Evolutionary conservation across 2,329 filamentous ascomycete genomes (phyloP), one percentile per base, ranked within the genome.

Genomic region (Paracorniculantispora psalliotae): DNA sequence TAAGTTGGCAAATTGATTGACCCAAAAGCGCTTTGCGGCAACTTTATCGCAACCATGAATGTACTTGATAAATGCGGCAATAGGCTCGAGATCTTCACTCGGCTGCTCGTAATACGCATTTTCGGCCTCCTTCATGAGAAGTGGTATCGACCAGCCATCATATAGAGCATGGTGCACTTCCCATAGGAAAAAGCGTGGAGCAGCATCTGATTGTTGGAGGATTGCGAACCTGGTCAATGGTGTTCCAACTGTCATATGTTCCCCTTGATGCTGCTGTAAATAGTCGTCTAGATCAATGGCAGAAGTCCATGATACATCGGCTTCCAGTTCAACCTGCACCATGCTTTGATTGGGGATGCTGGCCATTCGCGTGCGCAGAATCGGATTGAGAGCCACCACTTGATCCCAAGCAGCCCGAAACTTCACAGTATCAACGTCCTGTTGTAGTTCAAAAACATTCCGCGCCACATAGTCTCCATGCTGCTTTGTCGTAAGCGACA

Each of bases 101-200:
- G 12, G 33, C 8, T 26, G 43, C 13, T n/a, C n/a, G n/a, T 28
- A 28, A 47, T 68, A 67, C 8, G 59, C 55, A 30, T 62, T 49
- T 8, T 60, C 63, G 30, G 2, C 25, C 17, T 63, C 59, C 10
- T 67, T 41, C 3, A 68, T 55, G 10, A 79, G 66, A 4, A 73
- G 72, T 37, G 12, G 33, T 72, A 79, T 73, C 0, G 74, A 77
- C 78, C 79, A 81, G 17, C 79, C 79, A 57, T 83, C 80, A 57
- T 82, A 83, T 0, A 81, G 66, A 12, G 75, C 74, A 61, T 82
- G 80, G 43, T 67, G 66, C 17, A 65, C 59, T 12, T 55, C 55
- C 62, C 59, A 67, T 12, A 62, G 26, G 23, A 66, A 61, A 58
- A 59, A 62, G n/a, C n/a, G n/a, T n/a, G n/a, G n/a, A n/a, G n/a